Percentiles rank a stretch among this genome's conserved stretches.
These are phyloP conservation scores for Xylaria longipes DNA, from an alignment of 495 filamentous ascomycete species.

Conservation along the genomic window DNA sequence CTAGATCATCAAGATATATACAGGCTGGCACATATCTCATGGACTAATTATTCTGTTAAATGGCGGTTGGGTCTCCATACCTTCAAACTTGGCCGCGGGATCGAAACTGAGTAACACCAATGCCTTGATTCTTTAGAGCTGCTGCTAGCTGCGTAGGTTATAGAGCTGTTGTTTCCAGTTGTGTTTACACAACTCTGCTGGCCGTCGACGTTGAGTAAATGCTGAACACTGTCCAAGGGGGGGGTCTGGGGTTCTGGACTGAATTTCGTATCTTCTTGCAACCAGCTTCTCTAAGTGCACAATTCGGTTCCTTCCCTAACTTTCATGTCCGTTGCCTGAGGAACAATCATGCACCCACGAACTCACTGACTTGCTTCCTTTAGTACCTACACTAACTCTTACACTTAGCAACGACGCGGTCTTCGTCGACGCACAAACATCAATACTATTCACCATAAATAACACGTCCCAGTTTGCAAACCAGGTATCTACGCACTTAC, in stretches of 20 bases:
- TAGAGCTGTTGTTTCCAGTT: too few relatives aligned
- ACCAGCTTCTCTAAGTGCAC: background rate
- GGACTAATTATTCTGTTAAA: background rate
- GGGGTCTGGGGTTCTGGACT: background rate
- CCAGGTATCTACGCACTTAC: background rate
- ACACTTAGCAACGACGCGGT: background rate
- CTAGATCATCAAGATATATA: background rate
- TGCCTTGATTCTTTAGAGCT: too few relatives aligned
- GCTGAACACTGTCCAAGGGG: too few relatives aligned
- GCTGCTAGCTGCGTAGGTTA: too few relatives aligned
- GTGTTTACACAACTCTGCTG: too few relatives aligned
- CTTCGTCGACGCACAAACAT: background rate
- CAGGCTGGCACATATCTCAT: background rate
- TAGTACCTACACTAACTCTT: background rate
- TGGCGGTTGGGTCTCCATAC: too few relatives aligned
- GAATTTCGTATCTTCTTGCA: background rate
- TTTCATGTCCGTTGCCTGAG: background rate
- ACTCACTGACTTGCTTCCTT: background rate
- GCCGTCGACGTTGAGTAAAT: too few relatives aligned
- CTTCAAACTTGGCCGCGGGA: too few relatives aligned
- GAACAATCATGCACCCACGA: background rate
- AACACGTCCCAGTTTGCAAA: background rate
- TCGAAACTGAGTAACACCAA: too few relatives aligned
- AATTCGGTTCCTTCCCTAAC: background rate
- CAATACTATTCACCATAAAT: background rate